Conservation (phyloP, 306 rosid species). For the Leucaena leucocephala region DNA sequence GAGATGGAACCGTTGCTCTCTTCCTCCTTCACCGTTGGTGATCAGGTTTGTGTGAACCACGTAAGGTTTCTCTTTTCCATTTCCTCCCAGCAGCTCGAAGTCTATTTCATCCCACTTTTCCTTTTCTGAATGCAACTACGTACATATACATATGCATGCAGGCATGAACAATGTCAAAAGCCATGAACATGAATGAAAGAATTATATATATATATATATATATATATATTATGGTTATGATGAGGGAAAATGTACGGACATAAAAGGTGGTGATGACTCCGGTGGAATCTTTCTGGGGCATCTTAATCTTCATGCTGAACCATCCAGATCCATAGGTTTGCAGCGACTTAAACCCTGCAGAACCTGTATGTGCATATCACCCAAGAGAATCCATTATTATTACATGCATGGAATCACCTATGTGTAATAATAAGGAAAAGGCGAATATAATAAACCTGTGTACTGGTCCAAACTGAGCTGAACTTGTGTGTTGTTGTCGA, state of each 20-base stretch:
- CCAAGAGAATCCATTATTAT: not conserved
- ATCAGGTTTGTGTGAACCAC: constrained; percentile 36
- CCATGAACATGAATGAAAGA: no score
- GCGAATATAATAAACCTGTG: constrained; percentile 24
- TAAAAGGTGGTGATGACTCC: constrained; percentile 38
- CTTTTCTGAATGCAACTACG: constrained; percentile 28
- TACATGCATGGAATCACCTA: not conserved
- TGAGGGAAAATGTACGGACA: not conserved
- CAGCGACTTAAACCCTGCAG: constrained; percentile 26
- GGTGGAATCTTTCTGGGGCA: constrained; percentile 13
- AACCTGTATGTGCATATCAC: not conserved
- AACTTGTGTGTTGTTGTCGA: constrained; percentile 21
- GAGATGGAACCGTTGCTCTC: constrained; percentile 31
- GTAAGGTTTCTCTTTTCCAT: not conserved
- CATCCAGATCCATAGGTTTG: constrained; percentile 28
- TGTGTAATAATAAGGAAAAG: no score
- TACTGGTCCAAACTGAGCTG: constrained; percentile 29
- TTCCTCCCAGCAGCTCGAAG: constrained; percentile 41
- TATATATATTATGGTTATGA: no score
- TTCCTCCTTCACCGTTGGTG: constrained; percentile 7
- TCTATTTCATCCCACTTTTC: constrained; percentile 35
- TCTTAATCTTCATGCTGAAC: constrained; percentile 33
- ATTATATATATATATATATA: no score
- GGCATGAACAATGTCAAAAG: not conserved
- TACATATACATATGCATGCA: not conserved